Evolutionary conservation across 192 early-diverging fungal species (phyloP).

Genomic region (Coemansia sp.): DNA sequence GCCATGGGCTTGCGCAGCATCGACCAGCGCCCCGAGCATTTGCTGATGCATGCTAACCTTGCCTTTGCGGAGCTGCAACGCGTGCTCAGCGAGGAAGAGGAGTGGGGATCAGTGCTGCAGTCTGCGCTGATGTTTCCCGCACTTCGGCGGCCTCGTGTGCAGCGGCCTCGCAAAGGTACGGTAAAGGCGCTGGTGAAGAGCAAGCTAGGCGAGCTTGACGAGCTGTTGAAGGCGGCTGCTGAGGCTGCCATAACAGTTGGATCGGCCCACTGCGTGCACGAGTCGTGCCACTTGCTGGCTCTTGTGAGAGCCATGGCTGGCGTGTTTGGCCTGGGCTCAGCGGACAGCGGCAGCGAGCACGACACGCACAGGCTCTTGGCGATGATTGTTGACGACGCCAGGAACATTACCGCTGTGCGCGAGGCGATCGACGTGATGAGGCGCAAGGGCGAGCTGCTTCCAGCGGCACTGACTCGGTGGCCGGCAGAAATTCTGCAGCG

Average conservation of each 20-base stretch:
- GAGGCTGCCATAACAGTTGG: constrained; percentile 25
- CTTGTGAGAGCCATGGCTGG: constrained; percentile 10
- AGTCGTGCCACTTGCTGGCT: constrained; percentile 26
- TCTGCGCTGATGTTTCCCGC: constrained; percentile 30
- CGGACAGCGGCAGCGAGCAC: background rate
- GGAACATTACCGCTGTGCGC: constrained; percentile 35
- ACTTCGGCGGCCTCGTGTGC: constrained; percentile 6
- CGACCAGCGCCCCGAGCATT: constrained; percentile 28
- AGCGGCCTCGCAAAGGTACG: constrained; percentile 29
- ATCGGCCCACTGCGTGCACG: constrained; percentile 33
- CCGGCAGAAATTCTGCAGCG: constrained; percentile 12
- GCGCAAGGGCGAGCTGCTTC: constrained; percentile 8
- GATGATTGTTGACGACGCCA: constrained; percentile 23
- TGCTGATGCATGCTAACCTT: constrained; percentile 25
- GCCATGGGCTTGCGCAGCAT: constrained; percentile 4
- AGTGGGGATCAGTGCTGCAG: constrained; percentile 13
- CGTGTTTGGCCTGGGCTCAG: constrained; percentile 15
- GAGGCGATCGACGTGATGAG: constrained; percentile 27
- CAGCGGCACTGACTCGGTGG: constrained; percentile 18
- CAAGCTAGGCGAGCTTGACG: constrained; percentile 24
- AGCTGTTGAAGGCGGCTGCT: constrained; percentile 4
- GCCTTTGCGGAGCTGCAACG: constrained; percentile 23
- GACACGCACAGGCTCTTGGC: background rate
- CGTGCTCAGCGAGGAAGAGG: background rate
- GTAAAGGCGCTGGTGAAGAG: constrained; percentile 13